Evolutionary conservation across 108 stramenopile genomes (phyloP).

Genomic region (Tribonema minus): DNA sequence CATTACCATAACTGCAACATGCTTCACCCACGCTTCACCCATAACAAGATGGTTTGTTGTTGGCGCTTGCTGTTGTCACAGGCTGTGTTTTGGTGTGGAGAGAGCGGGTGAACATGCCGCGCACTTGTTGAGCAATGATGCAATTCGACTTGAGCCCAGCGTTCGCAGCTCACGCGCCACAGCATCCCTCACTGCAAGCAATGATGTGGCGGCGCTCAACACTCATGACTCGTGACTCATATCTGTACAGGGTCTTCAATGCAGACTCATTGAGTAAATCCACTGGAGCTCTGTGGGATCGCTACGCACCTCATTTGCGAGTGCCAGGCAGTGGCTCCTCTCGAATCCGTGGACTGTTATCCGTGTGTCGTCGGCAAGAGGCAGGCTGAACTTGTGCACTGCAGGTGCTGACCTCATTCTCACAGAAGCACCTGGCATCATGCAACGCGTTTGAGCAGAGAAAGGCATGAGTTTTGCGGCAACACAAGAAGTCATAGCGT

Average conservation of each 20-base stretch:
- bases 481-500: no score
- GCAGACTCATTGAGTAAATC: no score
- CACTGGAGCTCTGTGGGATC: no score
- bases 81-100: background rate
- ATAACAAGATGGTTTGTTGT: no score
- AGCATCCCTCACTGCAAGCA: background rate
- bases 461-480: no score
- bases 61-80: no score
- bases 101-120: background rate
- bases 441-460: no score
- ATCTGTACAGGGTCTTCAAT: background rate
- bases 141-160: background rate
- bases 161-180: background rate
- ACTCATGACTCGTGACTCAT: background rate
- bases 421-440: no score
- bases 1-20: no score
- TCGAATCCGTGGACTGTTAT: slow-evolving; percentile 21
- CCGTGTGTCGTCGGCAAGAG: slow-evolving; percentile 37
- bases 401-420: no score
- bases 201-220: background rate
- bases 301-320: slow-evolving; percentile 20
- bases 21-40: no score
- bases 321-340: background rate
- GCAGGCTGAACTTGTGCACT: slow-evolving; percentile 22
- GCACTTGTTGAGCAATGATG: background rate